Evolutionary conservation across 257 asterid genomes (phyloP), one percentile per base, ranked within the genome.

Genomic region (Phtheirospermum japonicum): DNA sequence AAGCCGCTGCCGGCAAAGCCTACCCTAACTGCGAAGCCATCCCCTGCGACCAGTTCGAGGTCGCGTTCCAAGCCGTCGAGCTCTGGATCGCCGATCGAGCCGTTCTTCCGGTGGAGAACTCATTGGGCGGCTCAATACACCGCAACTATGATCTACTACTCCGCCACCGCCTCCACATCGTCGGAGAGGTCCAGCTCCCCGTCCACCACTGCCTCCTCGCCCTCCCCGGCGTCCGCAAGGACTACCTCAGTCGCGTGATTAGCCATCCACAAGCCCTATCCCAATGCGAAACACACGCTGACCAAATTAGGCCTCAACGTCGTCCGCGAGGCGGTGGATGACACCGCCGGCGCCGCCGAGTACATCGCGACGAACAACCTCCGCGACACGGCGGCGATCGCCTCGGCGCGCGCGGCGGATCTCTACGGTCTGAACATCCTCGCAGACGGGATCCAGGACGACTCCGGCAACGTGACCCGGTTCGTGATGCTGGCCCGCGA

Each of bases 91-190:
- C 95, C 40, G 97, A 90, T 61, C 60, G 96, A 17, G 97, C 97
- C 16, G 95, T 90, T 0, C 77, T 90, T 9, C 98, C 96, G 0
- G 95, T 90, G 3, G 98, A 90, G 60, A 90, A 90, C 72, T 90
- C 98, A 8, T 76, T 90, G 1, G 98, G 98, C 54, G 96, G 96
- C 19, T 88, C 96, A 0, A 90, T 90, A 51, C 98, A 90, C 79
- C 85, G 96, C 0, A 90, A 90, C 61, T 90, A 90, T 73, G 98
- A 90, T 71, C 96, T 90, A 66, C 95, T 90, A 72, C 91, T 90
- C 71, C 96, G 96, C 36, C 95, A 90, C 82, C 94, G 88, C 56
- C 95, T 90, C 81, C 98, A 90, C 82, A 90, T 90, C 48, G 96
- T 88, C 37, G 95, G 98, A 0, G 98, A 90, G 43, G 96, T 90